Evolutionary conservation across 257 asterid species (phyloP), one percentile per base, ranked within the genome.

Genomic region (Nicotiana tabacum): DNA sequence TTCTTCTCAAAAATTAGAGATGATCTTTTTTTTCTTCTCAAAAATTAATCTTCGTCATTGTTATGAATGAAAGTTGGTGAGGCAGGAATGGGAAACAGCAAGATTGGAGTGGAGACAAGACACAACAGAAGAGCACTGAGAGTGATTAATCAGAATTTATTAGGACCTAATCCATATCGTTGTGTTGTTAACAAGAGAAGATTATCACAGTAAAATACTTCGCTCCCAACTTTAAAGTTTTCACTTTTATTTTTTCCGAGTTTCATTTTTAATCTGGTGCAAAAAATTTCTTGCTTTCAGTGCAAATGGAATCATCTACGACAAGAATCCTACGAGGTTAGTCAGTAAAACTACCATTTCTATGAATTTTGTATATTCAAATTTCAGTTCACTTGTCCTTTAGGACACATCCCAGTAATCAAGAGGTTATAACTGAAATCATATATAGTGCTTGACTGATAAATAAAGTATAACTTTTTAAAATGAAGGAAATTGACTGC

Each of bases 401-500:
- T 39, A 1, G 48, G 48, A 39, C 57, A 21, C 5, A 70, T n/a
- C 43, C 43, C 16, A 69, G 33, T 69, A 69, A 39, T 70, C 12
- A 30, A 29, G 11, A 66, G 21, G 46, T 72, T 12, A 43, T 8
- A 43, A 43, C 0, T 46, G 21, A 21, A 39, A 39, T 12, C 27
- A 5, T 7, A 37, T 37, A 43, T 8, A 43, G 11, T 43, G 48
- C n/a, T 70, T 43, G 7, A 46, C 35, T 72, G 12, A 43, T 46
- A 43, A 2, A 39, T 39, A n/a, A 68, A 39, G n/a, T 5, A 0
- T n/a, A 70, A 70, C 21, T 72, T 72, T 72, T 3, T 72, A 43
- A 43, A 5, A 69, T 72, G 37, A 65, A 94, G 98, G 89, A 91
- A 90, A 90, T 88, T 87, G 66, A 92, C 95, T 39, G 90, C 96